Evolutionary conservation across 2,329 filamentous ascomycete genomes (phyloP).

Genomic region (Calonectria ilicicola): DNA sequence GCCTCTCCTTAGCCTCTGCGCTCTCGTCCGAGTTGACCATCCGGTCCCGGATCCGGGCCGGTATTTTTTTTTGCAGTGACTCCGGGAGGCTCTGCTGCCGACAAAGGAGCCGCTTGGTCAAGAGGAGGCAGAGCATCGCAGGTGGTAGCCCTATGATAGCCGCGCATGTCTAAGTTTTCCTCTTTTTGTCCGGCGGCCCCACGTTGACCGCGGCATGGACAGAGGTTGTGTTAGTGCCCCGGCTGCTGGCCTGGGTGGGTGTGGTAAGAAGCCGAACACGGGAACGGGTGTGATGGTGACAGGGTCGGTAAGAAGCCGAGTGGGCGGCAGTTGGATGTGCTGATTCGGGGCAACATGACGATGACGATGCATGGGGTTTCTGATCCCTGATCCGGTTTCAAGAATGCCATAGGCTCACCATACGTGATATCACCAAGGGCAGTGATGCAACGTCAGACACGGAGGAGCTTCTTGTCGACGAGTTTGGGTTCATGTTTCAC

Average conservation of each 20-base stretch:
- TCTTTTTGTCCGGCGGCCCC: background rate
- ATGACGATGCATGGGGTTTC: background rate
- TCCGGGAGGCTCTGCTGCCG: slow-evolving; percentile 3
- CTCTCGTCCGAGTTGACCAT: background rate
- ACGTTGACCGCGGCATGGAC: slow-evolving; percentile 8
- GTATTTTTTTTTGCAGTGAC: background rate
- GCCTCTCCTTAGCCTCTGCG: background rate
- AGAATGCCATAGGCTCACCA: background rate
- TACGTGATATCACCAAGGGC: background rate
- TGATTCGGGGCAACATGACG: slow-evolving; percentile 3
- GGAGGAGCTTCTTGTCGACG: background rate
- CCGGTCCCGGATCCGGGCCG: slow-evolving; percentile 25
- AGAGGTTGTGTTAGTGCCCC: slow-evolving; percentile 6
- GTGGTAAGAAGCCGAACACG: slow-evolving; percentile 14
- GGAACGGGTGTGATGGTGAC: slow-evolving; percentile 11
- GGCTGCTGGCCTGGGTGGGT: background rate
- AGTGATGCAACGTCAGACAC: background rate
- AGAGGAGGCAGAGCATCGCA: background rate
- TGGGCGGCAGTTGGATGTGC: slow-evolving; percentile 8
- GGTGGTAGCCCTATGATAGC: background rate
- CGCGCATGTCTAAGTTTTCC: background rate
- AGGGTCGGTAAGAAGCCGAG: slow-evolving; percentile 36
- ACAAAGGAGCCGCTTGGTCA: background rate
- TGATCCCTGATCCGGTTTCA: background rate
- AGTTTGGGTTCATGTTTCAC: background rate